Evolutionary conservation across 176 grass and related monocot species (phyloP).

Genomic region (Pontederia paniculata): DNA sequence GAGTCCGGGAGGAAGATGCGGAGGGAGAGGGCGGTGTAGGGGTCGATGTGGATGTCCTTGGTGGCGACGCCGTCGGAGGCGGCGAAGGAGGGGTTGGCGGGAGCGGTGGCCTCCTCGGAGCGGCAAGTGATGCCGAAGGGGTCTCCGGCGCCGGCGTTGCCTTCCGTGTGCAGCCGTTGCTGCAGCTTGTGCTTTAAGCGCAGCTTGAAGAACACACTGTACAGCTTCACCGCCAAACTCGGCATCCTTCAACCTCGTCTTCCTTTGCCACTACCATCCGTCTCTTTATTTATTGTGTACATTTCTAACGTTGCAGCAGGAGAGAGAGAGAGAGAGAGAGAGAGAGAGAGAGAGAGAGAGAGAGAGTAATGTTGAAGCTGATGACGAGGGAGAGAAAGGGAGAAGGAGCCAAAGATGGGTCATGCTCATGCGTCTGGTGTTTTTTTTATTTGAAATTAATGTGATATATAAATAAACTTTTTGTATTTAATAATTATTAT

Average conservation of each 20-base stretch:
- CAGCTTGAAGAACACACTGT: slow-evolving; percentile 17
- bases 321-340: too few species aligned
- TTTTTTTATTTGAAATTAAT: too few species aligned
- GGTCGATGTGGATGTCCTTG: slow-evolving; percentile 17
- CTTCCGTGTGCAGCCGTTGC: not conserved
- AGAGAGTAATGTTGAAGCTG: too few species aligned
- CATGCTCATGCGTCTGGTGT: too few species aligned
- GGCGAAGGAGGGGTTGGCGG: slow-evolving; percentile 8
- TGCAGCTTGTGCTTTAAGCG: slow-evolving; percentile 12
- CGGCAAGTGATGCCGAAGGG: slow-evolving; percentile 1
- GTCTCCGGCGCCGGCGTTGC: not conserved
- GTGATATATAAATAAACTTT: too few species aligned
- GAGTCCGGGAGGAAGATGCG: slow-evolving; percentile 15
- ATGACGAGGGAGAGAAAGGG: too few species aligned
- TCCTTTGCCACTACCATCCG: too few species aligned
- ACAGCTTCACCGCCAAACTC: slow-evolving; percentile 12
- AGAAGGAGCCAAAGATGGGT: too few species aligned
- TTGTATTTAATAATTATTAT: too few species aligned
- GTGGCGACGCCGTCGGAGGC: slow-evolving; percentile 13
- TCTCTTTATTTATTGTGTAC: too few species aligned
- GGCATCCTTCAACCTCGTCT: not conserved
- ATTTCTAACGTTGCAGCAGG: too few species aligned
- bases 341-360: too few species aligned
- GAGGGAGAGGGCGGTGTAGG: not conserved
- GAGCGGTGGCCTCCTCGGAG: slow-evolving; percentile 5